A percentile compares a stretch with the other conserved stretches of the same genome.
phyloP scores from a whole-genome alignment of 345 rosid genomes.

The Crucihimalaya himalaica region DNA sequence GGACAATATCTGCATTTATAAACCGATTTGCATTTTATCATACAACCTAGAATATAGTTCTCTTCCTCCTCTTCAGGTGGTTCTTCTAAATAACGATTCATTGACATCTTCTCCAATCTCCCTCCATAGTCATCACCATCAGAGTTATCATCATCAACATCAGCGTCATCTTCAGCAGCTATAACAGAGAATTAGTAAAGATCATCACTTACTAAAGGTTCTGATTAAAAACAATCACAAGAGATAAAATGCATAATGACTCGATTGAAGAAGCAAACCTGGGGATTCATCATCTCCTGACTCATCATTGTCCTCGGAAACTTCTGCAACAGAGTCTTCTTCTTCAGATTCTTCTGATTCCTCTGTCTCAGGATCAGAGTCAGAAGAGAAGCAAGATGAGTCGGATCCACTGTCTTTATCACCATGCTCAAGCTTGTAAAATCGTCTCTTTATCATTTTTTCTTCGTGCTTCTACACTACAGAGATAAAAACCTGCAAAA shows the following conservation, averaged over 20 bases:
- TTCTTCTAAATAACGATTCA: constrained; percentile 32
- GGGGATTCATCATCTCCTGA: constrained; percentile 50
- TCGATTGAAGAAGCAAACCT: constrained; percentile 46
- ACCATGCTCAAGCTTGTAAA: constrained; percentile 73
- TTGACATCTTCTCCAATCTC: constrained; percentile 22
- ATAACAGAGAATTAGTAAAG: not conserved
- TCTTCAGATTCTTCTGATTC: constrained; percentile 39
- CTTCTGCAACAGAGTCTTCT: constrained; percentile 42
- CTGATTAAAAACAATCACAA: not conserved
- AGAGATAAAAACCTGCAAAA: not conserved
- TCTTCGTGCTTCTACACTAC: not conserved
- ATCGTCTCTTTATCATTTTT: constrained; percentile 82
- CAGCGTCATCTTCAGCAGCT: constrained; percentile 19
- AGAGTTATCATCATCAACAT: constrained; percentile 43
- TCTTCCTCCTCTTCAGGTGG: constrained; percentile 35
- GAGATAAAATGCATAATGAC: not conserved
- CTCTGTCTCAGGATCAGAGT: constrained; percentile 63
- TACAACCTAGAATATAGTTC: constrained; percentile 57
- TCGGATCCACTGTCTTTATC: constrained; percentile 60
- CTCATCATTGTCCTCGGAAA: constrained; percentile 49
- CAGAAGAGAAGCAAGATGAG: constrained; percentile 71
- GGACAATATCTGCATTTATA: constrained; percentile 90
- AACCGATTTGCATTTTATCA: constrained; percentile 68
- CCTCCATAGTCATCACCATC: constrained; percentile 43
- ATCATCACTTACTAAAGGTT: not conserved